These are phyloP conservation scores for Hygrophorus pudorinus DNA, from an alignment of 768 basidiomycete genomes.

Conservation along the genomic window DNA sequence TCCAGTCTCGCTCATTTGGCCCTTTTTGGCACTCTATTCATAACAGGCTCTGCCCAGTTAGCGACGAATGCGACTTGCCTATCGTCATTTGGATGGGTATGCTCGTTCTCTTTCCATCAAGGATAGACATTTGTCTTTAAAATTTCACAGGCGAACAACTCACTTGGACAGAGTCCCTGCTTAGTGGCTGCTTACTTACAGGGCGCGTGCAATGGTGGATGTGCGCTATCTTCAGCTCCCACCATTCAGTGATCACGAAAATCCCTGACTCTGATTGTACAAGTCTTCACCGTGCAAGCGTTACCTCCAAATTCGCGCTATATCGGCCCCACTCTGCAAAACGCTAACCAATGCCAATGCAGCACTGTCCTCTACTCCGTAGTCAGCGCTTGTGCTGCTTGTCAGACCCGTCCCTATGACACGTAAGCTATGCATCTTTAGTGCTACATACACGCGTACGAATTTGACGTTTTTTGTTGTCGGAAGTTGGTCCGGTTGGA, in stretches of 20 bases:
- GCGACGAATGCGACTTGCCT: conserved; percentile 26
- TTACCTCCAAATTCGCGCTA: conserved; percentile 13
- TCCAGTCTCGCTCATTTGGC: too few species aligned
- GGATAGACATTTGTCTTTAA: too few species aligned
- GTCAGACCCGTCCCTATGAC: conserved; percentile 24
- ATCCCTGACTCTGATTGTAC: neutral
- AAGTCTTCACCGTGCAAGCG: neutral
- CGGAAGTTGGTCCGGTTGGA: conserved; percentile 15
- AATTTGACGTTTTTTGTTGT: neutral
- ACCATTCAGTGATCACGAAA: too few species aligned
- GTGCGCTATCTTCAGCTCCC: too few species aligned
- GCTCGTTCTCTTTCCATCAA: conserved; percentile 3
- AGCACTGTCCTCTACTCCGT: conserved; percentile 33
- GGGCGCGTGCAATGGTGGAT: conserved; percentile 22
- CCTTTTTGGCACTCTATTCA: conserved; percentile 12
- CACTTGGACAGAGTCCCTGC: conserved; percentile 32
- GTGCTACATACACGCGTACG: too few species aligned
- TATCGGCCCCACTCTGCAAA: conserved; percentile 11
- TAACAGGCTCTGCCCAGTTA: conserved; percentile 18
- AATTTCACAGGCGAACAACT: conserved; percentile 33
- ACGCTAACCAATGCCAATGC: conserved; percentile 27
- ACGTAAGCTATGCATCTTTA: neutral
- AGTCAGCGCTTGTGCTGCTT: conserved; percentile 33
- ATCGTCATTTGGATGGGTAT: conserved; percentile 33
- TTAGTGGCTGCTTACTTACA: conserved; percentile 21